Base-by-base conservation (phyloP, 1,284 basidiomycete genomes). In the Trametes pubescens region DNA sequence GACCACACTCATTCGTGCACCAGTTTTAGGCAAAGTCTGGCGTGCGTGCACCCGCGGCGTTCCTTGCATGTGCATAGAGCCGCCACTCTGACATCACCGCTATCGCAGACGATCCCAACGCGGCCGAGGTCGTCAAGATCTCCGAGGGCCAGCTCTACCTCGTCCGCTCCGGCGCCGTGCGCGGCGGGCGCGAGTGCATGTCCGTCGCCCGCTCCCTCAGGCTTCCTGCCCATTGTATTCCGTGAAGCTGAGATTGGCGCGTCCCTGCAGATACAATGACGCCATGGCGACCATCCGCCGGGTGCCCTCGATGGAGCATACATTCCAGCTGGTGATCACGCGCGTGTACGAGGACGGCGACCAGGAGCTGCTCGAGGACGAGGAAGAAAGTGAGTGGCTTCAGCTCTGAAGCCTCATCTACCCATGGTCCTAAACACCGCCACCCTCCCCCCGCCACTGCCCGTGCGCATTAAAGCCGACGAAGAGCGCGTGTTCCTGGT, bases 131-230 rank as follows among this genome's bases (percentile, higher is more conserved):
- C 56, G 95, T 98, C 57, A 97, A 98, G 81, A 93, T 99, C 61
- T 92, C 94, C 16, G 90, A 92, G 67, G 98, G 97, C 2, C 91
- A 96, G 74, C 86, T 99, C 34, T 97, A 92, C 79, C 89, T 99
- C 65, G 90, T 97, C 61, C 89, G 97, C 53, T 93, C 95, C 44
- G 94, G 93, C 64, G 93, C 91, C 70, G 91, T 98, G 71, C 92
- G 97, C 70, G 93, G 94, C 44, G 92, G 92, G 13, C 83, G 96
- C 71, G 97, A 99, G 83, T 99, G 98, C 94, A 98, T 99, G 95
- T 97, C 75, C 72, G 95, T 83, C 47, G 51, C 18, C 43, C 69
- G 21, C 64, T 43, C 63, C 29, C 35, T n/a, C 35, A n/a, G n/a
- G n/a, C n/a, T n/a, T n/a, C 43, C 13, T 14, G 14, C 5, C 52